Conservation (phyloP, 768 basidiomycete species). For the Pluteus cervinus region DNA sequence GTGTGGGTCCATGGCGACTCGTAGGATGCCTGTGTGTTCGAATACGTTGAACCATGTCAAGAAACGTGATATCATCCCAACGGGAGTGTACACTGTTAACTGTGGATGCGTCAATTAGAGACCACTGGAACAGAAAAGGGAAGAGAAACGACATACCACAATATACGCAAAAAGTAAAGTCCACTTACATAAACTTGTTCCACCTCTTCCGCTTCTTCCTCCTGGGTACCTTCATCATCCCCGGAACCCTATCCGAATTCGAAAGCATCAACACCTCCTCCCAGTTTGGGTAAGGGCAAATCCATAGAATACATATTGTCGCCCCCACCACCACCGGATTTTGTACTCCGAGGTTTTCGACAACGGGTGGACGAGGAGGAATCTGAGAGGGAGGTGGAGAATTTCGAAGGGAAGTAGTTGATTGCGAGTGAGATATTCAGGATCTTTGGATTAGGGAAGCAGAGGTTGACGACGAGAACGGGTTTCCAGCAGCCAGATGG, state of each 20-base stretch:
- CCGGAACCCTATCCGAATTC: conserved; percentile 44
- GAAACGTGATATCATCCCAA: conserved; percentile 57
- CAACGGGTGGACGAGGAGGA: too few species aligned
- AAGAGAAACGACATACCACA: conserved; percentile 23
- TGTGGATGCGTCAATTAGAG: conserved; percentile 7
- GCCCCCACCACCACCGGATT: conserved; percentile 20
- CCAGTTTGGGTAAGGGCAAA: conserved; percentile 46
- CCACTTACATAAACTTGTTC: conserved; percentile 86
- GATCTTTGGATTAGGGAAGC: too few species aligned
- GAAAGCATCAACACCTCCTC: conserved; percentile 67
- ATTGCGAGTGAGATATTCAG: conserved; percentile 58
- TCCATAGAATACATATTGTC: conserved; percentile 16
- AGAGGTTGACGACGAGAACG: too few species aligned
- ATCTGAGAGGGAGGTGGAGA: conserved; percentile 42
- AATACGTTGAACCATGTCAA: conserved; percentile 77
- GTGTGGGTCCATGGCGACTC: conserved; percentile 59
- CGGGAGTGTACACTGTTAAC: conserved; percentile 55
- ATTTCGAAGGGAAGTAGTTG: conserved; percentile 76
- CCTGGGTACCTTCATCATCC: conserved; percentile 6
- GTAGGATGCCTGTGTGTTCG: conserved; percentile 61
- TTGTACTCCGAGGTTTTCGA: conserved; percentile 28
- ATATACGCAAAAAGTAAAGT: conserved; percentile 59
- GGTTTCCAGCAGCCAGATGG: too few species aligned
- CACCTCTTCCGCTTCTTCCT: conserved; percentile 45
- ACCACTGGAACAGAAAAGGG: neutral